These are phyloP conservation scores for Starmera stellimalicola DNA, from an alignment of 1,139 yeast genomes.

Conservation along the genomic window DNA sequence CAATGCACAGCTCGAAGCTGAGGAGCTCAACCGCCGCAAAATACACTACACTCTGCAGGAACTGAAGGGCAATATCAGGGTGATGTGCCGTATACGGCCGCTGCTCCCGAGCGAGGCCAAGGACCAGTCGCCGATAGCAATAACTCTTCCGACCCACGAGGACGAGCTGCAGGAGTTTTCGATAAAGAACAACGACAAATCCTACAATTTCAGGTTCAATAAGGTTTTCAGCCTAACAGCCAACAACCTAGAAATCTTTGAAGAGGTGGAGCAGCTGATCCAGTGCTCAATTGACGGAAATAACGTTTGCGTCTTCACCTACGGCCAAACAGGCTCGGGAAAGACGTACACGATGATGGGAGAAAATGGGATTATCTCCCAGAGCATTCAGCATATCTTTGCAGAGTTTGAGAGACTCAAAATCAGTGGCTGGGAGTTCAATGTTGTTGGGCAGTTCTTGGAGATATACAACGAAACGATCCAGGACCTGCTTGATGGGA, in stretches of 20 bases:
- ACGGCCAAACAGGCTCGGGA: conserved; percentile 98
- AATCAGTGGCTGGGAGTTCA: conserved; percentile 54
- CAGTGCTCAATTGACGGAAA: conserved; percentile 88
- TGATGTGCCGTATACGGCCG: conserved; percentile 81
- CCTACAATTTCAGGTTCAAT: conserved; percentile 59
- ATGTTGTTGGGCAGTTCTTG: conserved; percentile 65
- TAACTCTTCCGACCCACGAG: conserved; percentile 43
- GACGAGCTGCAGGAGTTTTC: conserved; percentile 38
- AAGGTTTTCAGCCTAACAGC: conserved; percentile 53
- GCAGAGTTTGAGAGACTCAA: conserved; percentile 41
- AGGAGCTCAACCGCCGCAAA: conserved; percentile 49
- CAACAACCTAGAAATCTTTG: conserved; percentile 58
- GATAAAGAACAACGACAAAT: conserved; percentile 5
- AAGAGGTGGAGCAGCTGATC: conserved; percentile 77
- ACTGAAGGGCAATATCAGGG: conserved; percentile 85
- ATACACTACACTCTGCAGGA: conserved; percentile 76
- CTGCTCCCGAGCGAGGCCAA: conserved; percentile 21
- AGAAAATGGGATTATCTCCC: conserved; percentile 73
- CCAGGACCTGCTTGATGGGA: conserved; percentile 46
- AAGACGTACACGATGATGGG: conserved; percentile 88
- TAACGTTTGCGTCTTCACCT: conserved; percentile 91
- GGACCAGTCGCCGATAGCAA: conserved; percentile 23
- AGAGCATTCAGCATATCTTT: conserved; percentile 68
- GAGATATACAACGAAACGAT: conserved; percentile 86
- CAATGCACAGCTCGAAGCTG: conserved; percentile 29